These are phyloP conservation scores for Podaxis sp. DNA, from an alignment of 768 basidiomycete species.

Conservation along the genomic window DNA sequence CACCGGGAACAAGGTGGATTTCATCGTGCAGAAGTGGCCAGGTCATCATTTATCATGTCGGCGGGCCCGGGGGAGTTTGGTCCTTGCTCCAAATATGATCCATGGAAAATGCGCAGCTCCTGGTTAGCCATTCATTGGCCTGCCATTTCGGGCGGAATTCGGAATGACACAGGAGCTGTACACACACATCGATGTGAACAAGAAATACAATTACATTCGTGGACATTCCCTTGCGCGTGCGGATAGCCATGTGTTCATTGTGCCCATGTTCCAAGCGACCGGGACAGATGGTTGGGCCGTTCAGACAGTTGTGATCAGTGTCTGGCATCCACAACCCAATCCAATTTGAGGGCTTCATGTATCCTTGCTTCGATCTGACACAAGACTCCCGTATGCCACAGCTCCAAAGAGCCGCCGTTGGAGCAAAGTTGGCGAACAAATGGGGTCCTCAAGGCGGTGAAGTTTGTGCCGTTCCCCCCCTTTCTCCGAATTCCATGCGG, in stretches of 20 bases:
- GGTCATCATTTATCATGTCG: not conserved
- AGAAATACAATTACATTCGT: not conserved
- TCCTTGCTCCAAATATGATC: constrained; percentile 3
- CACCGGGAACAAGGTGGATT: not conserved
- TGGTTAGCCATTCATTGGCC: not conserved
- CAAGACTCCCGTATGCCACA: not conserved
- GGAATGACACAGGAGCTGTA: not conserved
- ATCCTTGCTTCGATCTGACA: not conserved
- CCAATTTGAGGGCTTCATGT: not conserved
- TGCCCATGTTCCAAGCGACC: not conserved
- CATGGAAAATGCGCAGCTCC: constrained; percentile 4
- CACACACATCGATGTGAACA: not conserved
- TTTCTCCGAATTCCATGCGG: not conserved
- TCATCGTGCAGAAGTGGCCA: not conserved
- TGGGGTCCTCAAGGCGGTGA: not conserved
- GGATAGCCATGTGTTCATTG: constrained; percentile 1
- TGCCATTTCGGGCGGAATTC: not conserved
- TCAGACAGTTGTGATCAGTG: not conserved
- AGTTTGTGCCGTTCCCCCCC: not conserved
- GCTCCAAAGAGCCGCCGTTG: not conserved
- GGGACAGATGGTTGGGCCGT: not conserved
- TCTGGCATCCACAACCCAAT: not conserved
- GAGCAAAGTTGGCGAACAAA: not conserved
- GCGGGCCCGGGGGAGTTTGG: not conserved
- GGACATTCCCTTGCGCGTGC: not conserved